Evolutionary conservation across 495 filamentous ascomycete genomes (phyloP).

Genomic region (Daldinia concentrica): DNA sequence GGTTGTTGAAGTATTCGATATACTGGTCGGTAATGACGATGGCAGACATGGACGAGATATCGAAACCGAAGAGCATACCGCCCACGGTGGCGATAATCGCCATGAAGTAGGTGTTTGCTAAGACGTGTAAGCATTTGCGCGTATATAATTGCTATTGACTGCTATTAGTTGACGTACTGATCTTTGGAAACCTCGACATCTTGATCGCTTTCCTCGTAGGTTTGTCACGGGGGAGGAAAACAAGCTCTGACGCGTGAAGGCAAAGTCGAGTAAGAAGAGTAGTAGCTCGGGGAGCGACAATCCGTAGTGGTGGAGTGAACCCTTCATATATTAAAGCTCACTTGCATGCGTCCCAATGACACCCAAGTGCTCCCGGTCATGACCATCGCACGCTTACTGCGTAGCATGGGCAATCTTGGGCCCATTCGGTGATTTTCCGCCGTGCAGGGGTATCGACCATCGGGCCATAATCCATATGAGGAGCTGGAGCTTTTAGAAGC

Average conservation of each 20-base stretch:
- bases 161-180: conserved; percentile 35
- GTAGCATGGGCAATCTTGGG: conserved; percentile 34
- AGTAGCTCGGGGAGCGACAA: conserved; percentile 13
- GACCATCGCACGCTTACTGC: conserved; percentile 20
- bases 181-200: conserved; percentile 46
- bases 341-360: conserved; percentile 35
- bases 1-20: conserved; percentile 71
- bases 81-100: conserved; percentile 69
- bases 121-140: conserved; percentile 37
- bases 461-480: conserved; percentile 35
- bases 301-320: conserved; percentile 23
- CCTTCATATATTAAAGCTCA: conserved; percentile 43
- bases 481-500: conserved; percentile 15
- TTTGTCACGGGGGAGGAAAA: conserved; percentile 7
- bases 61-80: conserved; percentile 71
- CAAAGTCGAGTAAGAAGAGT: conserved; percentile 12
- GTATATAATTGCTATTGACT: neutral
- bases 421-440: conserved; percentile 38
- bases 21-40: conserved; percentile 77
- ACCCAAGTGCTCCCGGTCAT: conserved; percentile 20
- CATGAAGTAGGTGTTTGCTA: conserved; percentile 67
- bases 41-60: conserved; percentile 76
- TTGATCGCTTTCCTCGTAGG: conserved; percentile 32
- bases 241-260: conserved; percentile 20
- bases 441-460: conserved; percentile 19